Conservation (phyloP, 768 basidiomycete species). For the Boletus eberwhitei region DNA sequence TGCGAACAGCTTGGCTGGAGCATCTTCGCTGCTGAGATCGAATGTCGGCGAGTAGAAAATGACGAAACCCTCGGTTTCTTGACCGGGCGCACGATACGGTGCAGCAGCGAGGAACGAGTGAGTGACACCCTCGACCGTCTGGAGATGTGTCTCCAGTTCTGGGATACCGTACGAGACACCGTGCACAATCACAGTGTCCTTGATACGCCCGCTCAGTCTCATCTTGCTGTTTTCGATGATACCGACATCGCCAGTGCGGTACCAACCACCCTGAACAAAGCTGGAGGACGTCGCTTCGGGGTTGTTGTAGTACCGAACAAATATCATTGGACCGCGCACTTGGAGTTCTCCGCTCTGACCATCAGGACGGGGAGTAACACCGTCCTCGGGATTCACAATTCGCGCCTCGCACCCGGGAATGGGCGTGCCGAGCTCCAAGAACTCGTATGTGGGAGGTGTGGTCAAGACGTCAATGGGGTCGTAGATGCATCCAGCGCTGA, state of each 20-base stretch:
- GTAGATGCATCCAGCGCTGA: slow-evolving; percentile 41
- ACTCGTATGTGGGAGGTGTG: slow-evolving; percentile 26
- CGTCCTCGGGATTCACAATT: slow-evolving; percentile 30
- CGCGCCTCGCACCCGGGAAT: slow-evolving; percentile 35
- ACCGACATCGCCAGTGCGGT: slow-evolving; percentile 58
- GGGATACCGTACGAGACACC: slow-evolving; percentile 3
- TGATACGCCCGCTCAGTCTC: slow-evolving; percentile 5
- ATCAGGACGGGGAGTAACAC: slow-evolving; percentile 20
- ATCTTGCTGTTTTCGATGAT: slow-evolving; percentile 34
- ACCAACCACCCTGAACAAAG: slow-evolving; percentile 51
- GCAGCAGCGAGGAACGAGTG: slow-evolving; percentile 34
- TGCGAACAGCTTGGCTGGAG: slow-evolving; percentile 19
- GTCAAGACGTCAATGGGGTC: slow-evolving; percentile 27
- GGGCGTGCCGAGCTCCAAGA: slow-evolving; percentile 37
- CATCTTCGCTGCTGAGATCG: slow-evolving; percentile 23
- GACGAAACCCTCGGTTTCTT: slow-evolving; percentile 40
- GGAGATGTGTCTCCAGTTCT: slow-evolving; percentile 35
- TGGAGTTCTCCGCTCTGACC: slow-evolving; percentile 1
- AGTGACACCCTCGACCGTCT: slow-evolving; percentile 34
- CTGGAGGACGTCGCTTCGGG: slow-evolving; percentile 22
- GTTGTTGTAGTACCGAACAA: background rate
- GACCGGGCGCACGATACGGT: slow-evolving; percentile 34
- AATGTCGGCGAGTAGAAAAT: slow-evolving; percentile 35
- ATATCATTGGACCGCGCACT: background rate
- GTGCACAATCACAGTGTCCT: background rate